phyloP scores from a whole-genome alignment of 129 eudicot genomes.

The Tanacetum coccineum region DNA sequence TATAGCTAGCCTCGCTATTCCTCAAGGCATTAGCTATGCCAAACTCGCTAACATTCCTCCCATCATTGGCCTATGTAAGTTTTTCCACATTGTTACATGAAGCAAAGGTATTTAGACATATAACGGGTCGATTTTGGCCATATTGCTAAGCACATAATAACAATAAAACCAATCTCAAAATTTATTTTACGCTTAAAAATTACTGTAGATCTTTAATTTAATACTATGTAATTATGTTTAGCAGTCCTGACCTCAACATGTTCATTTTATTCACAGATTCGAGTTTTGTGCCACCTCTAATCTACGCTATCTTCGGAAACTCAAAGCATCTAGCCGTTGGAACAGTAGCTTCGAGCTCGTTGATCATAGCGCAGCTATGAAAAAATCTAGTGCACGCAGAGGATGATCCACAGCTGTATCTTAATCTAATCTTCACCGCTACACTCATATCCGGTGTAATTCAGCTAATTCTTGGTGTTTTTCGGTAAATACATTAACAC shows the following conservation, averaged over 20 bases:
- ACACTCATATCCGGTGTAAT: constrained; percentile 68
- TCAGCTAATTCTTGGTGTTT: constrained; percentile 60
- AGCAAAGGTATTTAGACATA: neutral
- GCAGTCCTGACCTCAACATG: neutral
- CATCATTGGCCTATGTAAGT: constrained; percentile 81
- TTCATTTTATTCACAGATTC: constrained; percentile 47
- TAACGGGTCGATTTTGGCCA: no score
- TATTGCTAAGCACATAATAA: neutral
- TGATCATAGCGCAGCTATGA: constrained; percentile 62
- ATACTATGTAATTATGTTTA: neutral
- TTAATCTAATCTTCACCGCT: constrained; percentile 65
- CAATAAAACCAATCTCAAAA: neutral
- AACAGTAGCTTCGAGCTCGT: constrained; percentile 82
- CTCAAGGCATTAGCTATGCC: constrained; percentile 96
- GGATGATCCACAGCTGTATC: constrained; percentile 41
- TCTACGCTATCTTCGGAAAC: constrained; percentile 74
- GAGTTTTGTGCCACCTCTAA: constrained; percentile 79
- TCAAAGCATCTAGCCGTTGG: constrained; percentile 87
- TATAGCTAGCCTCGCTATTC: constrained; percentile 92
- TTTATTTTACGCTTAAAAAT: no score
- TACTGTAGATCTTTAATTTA: no score
- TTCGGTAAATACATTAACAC: constrained; percentile 47
- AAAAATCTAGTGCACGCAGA: constrained; percentile 39
- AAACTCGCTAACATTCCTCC: constrained; percentile 87
- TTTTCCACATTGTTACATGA: constrained; percentile 1